Evolutionary conservation across 1,284 basidiomycete species (phyloP).

Genomic region (Lignosus rhinocerotis): DNA sequence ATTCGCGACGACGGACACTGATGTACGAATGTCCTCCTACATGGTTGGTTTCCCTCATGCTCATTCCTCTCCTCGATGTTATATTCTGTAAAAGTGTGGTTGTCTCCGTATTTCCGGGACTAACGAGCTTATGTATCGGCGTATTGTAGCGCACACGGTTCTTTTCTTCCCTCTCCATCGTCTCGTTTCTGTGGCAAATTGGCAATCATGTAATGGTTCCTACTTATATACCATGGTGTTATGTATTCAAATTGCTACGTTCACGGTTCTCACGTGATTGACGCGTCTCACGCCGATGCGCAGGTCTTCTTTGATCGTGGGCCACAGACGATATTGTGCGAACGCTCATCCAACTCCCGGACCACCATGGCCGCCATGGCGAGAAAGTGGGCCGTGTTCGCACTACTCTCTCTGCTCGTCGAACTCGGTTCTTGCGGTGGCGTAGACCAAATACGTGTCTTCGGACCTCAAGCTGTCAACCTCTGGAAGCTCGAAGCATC

Average conservation of each 20-base stretch:
- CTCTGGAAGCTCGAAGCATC: constrained; percentile 41
- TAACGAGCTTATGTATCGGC: constrained; percentile 9
- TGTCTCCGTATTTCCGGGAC: neutral
- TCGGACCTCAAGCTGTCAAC: constrained; percentile 43
- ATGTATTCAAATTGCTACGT: neutral
- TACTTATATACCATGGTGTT: neutral
- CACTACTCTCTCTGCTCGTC: constrained; percentile 6
- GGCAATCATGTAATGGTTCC: neutral
- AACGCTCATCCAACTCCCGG: neutral
- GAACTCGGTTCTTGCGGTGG: constrained; percentile 1
- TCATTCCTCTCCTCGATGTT: neutral
- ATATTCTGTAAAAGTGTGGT: neutral
- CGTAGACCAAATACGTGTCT: constrained; percentile 23
- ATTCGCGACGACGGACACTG: neutral
- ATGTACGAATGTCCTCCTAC: constrained; percentile 6
- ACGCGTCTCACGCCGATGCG: constrained; percentile 10
- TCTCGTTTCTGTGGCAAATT: neutral
- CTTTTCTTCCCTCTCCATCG: neutral
- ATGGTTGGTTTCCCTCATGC: neutral
- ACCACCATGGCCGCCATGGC: constrained; percentile 8
- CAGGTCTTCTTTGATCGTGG: too few relatives aligned
- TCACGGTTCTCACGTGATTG: constrained; percentile 2
- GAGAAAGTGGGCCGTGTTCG: constrained; percentile 2
- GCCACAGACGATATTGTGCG: too few relatives aligned
- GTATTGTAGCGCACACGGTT: constrained; percentile 8